Conservation (phyloP, 148 eudicot genomes). For the Chenopodium quinoa region DNA sequence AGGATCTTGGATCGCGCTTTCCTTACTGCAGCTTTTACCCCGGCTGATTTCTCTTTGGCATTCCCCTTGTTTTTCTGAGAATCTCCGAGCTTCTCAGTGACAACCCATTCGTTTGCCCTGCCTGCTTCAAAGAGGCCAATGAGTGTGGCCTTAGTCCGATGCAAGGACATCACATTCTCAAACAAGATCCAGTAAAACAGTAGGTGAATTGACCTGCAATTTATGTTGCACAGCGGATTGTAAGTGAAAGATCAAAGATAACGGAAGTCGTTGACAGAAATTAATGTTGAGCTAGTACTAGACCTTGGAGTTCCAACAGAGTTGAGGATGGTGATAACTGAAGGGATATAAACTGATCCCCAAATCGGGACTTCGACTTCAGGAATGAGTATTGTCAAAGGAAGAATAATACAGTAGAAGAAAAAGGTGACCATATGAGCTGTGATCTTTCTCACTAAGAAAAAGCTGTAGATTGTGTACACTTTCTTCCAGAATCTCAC, state of each 20-base stretch:
- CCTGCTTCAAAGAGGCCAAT: constrained; percentile 85
- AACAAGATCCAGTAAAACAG: constrained; percentile 92
- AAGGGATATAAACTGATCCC: constrained; percentile 91
- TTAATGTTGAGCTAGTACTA: background rate
- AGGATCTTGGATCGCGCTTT: constrained; percentile 54
- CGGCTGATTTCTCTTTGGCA: constrained; percentile 33
- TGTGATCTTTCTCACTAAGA: constrained; percentile 79
- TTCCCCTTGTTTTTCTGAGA: constrained; percentile 58
- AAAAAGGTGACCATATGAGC: constrained; percentile 93
- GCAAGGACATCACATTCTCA: constrained; percentile 98
- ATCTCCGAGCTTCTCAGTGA: constrained; percentile 96
- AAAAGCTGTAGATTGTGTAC: constrained; percentile 93
- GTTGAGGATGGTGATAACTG: constrained; percentile 75
- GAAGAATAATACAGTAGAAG: constrained; percentile 79
- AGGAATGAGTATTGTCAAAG: constrained; percentile 67
- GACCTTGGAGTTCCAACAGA: constrained; percentile 97
- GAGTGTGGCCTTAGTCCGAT: constrained; percentile 88
- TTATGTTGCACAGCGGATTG: background rate
- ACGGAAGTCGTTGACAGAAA: too few species aligned
- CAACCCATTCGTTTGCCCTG: constrained; percentile 96
- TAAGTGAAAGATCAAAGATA: background rate
- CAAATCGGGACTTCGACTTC: constrained; percentile 87
- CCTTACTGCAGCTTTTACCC: constrained; percentile 43
- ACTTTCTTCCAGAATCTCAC: constrained; percentile 81
- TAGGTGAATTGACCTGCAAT: constrained; percentile 78